These are phyloP conservation scores for Fusarium longipes DNA, from an alignment of 2,329 filamentous ascomycete genomes.

Conservation along the genomic window DNA sequence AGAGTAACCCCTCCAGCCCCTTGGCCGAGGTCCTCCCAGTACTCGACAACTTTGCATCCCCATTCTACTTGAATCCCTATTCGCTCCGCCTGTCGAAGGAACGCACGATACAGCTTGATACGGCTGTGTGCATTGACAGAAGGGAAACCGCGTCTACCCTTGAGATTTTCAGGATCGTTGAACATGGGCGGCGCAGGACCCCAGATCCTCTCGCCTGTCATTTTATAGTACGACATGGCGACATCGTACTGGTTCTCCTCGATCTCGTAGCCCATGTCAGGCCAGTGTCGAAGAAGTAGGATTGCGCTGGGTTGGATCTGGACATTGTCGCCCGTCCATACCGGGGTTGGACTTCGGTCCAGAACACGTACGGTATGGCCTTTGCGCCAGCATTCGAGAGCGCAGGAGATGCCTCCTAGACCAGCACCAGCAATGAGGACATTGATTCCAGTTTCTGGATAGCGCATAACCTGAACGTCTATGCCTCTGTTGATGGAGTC, in stretches of 20 bases:
- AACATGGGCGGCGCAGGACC: constrained; percentile 35
- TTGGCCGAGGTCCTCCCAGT: constrained; percentile 27
- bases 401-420: constrained; percentile 14
- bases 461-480: constrained; percentile 23
- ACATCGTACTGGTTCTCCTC: constrained; percentile 34
- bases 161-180: constrained; percentile 25
- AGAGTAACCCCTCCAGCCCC: constrained; percentile 18
- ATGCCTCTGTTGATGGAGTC: constrained; percentile 15
- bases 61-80: constrained; percentile 24
- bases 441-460: constrained; percentile 25
- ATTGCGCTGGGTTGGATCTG: constrained; percentile 33
- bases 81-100: constrained; percentile 18
- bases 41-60: constrained; percentile 30
- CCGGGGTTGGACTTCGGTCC: constrained; percentile 15
- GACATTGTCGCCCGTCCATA: constrained; percentile 33
- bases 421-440: constrained; percentile 29
- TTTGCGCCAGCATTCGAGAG: constrained; percentile 34
- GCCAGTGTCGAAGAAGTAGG: constrained; percentile 28
- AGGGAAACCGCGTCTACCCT: constrained; percentile 8
- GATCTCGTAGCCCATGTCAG: constrained; percentile 34
- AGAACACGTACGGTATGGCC: constrained; percentile 30
- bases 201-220: constrained; percentile 28
- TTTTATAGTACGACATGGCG: constrained; percentile 34
- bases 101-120: constrained; percentile 29
- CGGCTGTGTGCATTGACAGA: constrained; percentile 29